Conservation (phyloP, 345 rosid species). For the Citrus maxima region DNA sequence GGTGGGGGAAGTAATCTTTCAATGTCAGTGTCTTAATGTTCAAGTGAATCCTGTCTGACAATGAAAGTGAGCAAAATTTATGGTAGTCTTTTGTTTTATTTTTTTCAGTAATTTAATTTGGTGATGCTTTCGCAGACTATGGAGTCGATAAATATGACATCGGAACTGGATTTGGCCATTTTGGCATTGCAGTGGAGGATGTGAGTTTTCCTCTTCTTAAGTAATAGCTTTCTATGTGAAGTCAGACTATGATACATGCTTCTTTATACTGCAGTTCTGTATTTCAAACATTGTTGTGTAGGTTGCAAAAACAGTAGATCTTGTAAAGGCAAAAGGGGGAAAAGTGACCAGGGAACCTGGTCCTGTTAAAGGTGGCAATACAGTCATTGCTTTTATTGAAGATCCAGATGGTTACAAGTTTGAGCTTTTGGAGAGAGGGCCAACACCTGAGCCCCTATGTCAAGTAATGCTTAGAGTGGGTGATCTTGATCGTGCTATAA, state of each 20-base stretch:
- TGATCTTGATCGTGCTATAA: conserved; percentile 85
- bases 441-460: conserved; percentile 96
- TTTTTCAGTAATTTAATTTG: neutral
- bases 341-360: conserved; percentile 90
- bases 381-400: conserved; percentile 86
- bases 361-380: conserved; percentile 85
- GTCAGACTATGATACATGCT: neutral
- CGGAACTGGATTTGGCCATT: conserved; percentile 92
- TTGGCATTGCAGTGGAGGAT: conserved; percentile 91
- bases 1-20: conserved; percentile 16
- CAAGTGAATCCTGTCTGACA: neutral
- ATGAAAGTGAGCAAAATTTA: neutral
- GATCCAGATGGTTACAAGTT: conserved; percentile 98
- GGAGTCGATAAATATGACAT: conserved; percentile 90
- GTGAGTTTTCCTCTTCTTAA: conserved; percentile 45
- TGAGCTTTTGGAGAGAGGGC: conserved; percentile 92
- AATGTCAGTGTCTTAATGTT: neutral
- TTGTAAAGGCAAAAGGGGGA: conserved; percentile 87
- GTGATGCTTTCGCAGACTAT: conserved; percentile 51
- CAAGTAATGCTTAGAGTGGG: conserved; percentile 99
- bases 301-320: conserved; percentile 84
- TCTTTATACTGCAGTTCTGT: neutral
- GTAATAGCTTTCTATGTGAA: neutral
- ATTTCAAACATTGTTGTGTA: conserved; percentile 20
- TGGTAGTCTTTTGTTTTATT: neutral